Conservation (phyloP, 2,329 filamentous ascomycete species). For the Aspergillus calidoustus region DNA sequence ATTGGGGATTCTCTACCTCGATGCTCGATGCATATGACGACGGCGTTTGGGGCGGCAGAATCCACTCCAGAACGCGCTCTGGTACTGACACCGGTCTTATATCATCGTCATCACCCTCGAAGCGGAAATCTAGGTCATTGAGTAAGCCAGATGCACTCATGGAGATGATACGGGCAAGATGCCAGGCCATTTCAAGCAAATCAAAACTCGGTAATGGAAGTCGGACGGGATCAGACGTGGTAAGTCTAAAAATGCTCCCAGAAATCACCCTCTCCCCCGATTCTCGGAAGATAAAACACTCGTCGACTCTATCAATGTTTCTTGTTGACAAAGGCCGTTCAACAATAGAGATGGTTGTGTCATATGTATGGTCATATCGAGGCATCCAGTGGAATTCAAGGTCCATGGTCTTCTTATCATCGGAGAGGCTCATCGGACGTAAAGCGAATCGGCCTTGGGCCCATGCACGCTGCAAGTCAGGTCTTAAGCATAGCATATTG, state of each 20-base stretch:
- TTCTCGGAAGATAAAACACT: background rate
- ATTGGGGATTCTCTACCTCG: no score
- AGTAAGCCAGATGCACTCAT: no score
- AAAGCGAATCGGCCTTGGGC: background rate
- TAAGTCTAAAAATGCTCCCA: background rate
- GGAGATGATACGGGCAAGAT: background rate
- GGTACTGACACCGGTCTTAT: no score
- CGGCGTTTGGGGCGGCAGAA: no score
- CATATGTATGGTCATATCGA: background rate
- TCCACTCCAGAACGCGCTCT: no score
- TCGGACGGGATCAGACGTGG: background rate
- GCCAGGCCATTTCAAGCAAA: background rate
- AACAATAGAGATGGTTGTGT: background rate
- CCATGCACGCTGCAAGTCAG: constrained; percentile 3
- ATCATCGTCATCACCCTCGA: no score
- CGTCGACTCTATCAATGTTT: background rate
- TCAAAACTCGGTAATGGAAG: background rate
- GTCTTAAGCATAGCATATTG: background rate
- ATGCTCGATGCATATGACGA: no score
- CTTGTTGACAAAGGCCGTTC: background rate
- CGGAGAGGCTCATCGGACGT: background rate
- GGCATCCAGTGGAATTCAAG: background rate
- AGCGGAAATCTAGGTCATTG: no score
- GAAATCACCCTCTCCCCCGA: background rate
- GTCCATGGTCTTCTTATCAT: background rate